Evolutionary conservation across 2,329 filamentous ascomycete genomes (phyloP), one percentile per base, ranked within the genome.

Genomic region (Dactylellina leptospora): DNA sequence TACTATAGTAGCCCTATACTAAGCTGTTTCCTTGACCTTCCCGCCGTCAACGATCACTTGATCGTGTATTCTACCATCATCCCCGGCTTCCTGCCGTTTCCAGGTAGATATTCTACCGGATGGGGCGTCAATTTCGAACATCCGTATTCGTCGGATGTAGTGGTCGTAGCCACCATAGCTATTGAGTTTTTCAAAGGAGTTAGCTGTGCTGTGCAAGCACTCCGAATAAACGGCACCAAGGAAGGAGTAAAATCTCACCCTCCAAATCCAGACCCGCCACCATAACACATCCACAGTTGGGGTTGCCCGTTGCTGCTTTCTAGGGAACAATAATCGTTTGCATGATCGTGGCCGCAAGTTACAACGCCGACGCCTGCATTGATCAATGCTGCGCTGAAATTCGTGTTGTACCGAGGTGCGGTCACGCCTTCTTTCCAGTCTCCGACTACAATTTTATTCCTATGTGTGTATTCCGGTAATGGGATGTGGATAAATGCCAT

Each of bases 401-500:
- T 89, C 9, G 91, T 91, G 79, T 99, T 99, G 80, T 90, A 96
- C 0, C 83, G 84, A 0, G 95, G 95, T 0, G 95, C 93, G 0
- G 93, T 97, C 11, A 95, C 90, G 16, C 87, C 84, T 79, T 99
- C 95, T 59, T 85, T 87, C 87, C 88, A 95, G 23, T 87, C 83
- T 8, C 95, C 95, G 16, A 89, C 85, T n/a, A n/a, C n/a, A 48
- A 83, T 82, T 1, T 82, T 82, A 30, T 89, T 82, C 0, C 81
- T 78, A 53, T 88, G 9, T 1, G 60, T 85, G 78, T 97, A 97
- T 79, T 99, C 95, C 0, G 95, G 93, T 2, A 99, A 82, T 0
- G 95, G 95, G 62, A 99, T 99, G 79, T 99, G 95, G 74, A 99
- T 96, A 78, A 99, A 99, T 0, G 95, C 92, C 79, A 97, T 86